Base-by-base conservation (phyloP, 2,329 filamentous ascomycete genomes). In the Claviceps africana region DNA sequence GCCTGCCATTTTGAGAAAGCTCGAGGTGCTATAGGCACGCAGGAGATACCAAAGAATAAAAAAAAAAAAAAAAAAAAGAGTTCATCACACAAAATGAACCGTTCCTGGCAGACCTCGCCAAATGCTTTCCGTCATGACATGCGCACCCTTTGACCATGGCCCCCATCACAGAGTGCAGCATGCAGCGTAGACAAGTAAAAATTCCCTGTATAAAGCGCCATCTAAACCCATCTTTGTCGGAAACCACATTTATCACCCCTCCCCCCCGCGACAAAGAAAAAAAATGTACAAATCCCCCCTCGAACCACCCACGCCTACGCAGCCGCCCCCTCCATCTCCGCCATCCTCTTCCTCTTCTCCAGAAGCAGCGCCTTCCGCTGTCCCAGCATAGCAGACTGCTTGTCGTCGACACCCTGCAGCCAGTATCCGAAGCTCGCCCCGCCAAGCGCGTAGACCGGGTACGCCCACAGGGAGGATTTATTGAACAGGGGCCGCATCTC, bases 401-500 rank as follows among this genome's bases (percentile, higher is more conserved):
- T 78, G 64, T 87, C 75, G 69, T 96, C 88, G 53, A 97, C 87
- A 57, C 88, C 87, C 74, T 90, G 83, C 61, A 98, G 75, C 89
- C 91, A 98, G 77, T 96, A 96, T 61, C 93, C 93, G 72, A 97
- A 96, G 71, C 85, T 88, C 61, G 84, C 90, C 61, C 90, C 90
- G 57, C 88, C 81, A 60, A 79, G 79, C 54, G 83, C 90, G 71
- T 93, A 98, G 61, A 91, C 72, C 52, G 93, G 93, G 74, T 95
- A 98, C 50, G 82, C 88, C 86, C 88, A 94, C 64, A 95, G 81
- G 52, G 85, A 86, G 66, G 85, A 77, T 64, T 78, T 81, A 72
- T 85, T 83, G 78, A 97, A 88, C 70, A 96, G 84, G 50, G 91
- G 93, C 57, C 90, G 88, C 89, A 95, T 95, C 75, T 98, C 89